Evolutionary conservation across 148 eudicot genomes (phyloP).

Genomic region (Dianthus caryophyllus): DNA sequence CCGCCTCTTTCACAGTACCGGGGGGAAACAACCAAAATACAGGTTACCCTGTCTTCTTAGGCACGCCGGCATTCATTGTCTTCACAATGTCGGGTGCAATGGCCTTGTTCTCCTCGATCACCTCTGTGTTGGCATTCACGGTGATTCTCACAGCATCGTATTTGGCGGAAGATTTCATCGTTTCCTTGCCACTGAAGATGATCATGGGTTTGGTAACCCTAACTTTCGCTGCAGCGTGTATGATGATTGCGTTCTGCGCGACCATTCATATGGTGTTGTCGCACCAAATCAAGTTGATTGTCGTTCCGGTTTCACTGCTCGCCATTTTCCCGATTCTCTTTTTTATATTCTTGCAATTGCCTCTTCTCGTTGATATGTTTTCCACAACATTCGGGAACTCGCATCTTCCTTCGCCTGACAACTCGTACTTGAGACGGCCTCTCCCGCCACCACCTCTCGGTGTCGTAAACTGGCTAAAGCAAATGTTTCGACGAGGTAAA

Average conservation of each 20-base stretch:
- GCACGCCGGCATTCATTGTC: constrained; percentile 1
- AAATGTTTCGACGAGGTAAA: constrained; percentile 11
- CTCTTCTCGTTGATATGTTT: constrained; percentile 14
- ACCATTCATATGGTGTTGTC: constrained; percentile 12
- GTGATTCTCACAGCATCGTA: constrained; percentile 19
- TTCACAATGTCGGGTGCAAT: constrained; percentile 14
- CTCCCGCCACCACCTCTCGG: constrained; percentile 14
- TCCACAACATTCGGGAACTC: constrained; percentile 14
- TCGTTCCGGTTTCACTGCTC: constrained; percentile 4
- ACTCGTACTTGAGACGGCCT: constrained; percentile 1
- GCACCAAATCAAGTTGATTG: constrained; percentile 9
- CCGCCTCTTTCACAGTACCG: constrained; percentile 27
- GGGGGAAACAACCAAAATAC: constrained; percentile 15
- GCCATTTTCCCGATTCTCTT: constrained; percentile 14
- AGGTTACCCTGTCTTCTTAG: constrained; percentile 12
- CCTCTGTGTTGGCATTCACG: constrained; percentile 12
- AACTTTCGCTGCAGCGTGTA: constrained; percentile 18
- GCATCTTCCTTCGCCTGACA: constrained; percentile 21
- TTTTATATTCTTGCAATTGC: constrained; percentile 18
- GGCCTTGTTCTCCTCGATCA: constrained; percentile 18
- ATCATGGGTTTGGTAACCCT: constrained; percentile 11
- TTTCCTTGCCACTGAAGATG: constrained; percentile 13
- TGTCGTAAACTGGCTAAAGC: constrained; percentile 1
- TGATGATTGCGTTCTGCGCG: constrained; percentile 17
- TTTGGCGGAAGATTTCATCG: constrained; percentile 8